Evolutionary conservation across 1,284 basidiomycete species (phyloP), one percentile per base, ranked within the genome.

Genomic region (Tranzscheliella williamsii): DNA sequence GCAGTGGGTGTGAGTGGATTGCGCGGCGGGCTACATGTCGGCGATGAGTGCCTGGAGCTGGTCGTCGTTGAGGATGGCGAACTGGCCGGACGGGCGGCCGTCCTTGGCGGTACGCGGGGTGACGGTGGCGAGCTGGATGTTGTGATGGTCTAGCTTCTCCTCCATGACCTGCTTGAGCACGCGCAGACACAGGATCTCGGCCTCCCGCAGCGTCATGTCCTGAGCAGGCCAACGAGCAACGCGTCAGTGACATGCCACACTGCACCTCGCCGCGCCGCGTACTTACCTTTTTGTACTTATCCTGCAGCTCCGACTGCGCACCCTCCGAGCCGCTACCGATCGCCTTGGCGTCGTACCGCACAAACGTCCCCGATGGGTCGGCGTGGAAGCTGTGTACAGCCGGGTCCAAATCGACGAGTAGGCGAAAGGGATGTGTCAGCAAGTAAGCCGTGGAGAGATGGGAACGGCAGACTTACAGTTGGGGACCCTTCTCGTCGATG

Each of bases 81-180:
- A 77, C 31, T 73, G 66, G 6, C 75, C 75, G 21, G 63, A 67
- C 47, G 43, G 49, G 12, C 75, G 54, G 18, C 73, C 73, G 31
- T 73, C 69, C 42, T 70, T 65, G 23, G 70, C 48, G 21, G 46
- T 64, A 22, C 68, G 50, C 20, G 72, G 72, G 16, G 67, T 70
- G 33, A 77, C 75, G 12, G 83, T 85, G 35, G 94, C 93, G 18
- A 99, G 83, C 80, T 98, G 94, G 18, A 99, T 92, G 72, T 98
- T 98, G 81, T 95, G 90, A 75, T 95, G 90, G 79, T 96, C 91
- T 31, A 98, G 84, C 79, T 94, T 94, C 82, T 98, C 95, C 80
- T 99, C 95, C 95, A 98, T 99, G 38, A 99, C 95, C 81, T 98
- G 93, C 82, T 97, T 97, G 62, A 98, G 81, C 33, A 96, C 90